phyloP scores from a whole-genome alignment of 2,329 filamentous ascomycete species.

The Orbilia javanica region DNA sequence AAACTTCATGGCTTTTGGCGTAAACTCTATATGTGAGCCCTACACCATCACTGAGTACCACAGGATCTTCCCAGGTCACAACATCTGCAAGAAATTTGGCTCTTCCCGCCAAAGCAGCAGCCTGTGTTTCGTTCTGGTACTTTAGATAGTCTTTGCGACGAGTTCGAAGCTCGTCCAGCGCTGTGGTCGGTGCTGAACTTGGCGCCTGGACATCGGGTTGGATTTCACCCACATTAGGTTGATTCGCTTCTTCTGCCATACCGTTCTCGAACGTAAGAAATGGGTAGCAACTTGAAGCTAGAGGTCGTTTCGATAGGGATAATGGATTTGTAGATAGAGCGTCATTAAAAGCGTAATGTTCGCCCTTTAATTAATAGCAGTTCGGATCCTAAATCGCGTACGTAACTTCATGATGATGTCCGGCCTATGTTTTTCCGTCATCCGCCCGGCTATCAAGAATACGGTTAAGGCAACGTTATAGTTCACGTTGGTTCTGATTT shows the following conservation, averaged over 20 bases:
- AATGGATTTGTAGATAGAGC: background rate
- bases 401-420: slow-evolving; percentile 16
- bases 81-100: slow-evolving; percentile 39
- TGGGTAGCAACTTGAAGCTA: background rate
- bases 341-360: background rate
- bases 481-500: slow-evolving; percentile 2
- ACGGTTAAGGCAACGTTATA: too few species aligned
- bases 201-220: slow-evolving; percentile 53
- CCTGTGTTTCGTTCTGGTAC: slow-evolving; percentile 43
- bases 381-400: slow-evolving; percentile 12
- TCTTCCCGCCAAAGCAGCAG: slow-evolving; percentile 19
- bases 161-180: slow-evolving; percentile 51
- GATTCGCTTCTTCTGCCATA: slow-evolving; percentile 30
- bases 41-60: slow-evolving; percentile 38
- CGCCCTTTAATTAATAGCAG: slow-evolving; percentile 4
- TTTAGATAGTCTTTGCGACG: slow-evolving; percentile 50
- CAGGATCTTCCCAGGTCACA: slow-evolving; percentile 45
- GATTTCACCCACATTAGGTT: background rate
- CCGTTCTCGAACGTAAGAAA: background rate
- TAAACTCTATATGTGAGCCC: slow-evolving; percentile 56
- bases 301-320: background rate
- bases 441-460: background rate
- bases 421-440: slow-evolving; percentile 25
- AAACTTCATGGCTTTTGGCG: slow-evolving; percentile 38
- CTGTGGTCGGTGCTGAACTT: slow-evolving; percentile 25